phyloP scores from a whole-genome alignment of 768 basidiomycete genomes.

The Naematelia encephala region DNA sequence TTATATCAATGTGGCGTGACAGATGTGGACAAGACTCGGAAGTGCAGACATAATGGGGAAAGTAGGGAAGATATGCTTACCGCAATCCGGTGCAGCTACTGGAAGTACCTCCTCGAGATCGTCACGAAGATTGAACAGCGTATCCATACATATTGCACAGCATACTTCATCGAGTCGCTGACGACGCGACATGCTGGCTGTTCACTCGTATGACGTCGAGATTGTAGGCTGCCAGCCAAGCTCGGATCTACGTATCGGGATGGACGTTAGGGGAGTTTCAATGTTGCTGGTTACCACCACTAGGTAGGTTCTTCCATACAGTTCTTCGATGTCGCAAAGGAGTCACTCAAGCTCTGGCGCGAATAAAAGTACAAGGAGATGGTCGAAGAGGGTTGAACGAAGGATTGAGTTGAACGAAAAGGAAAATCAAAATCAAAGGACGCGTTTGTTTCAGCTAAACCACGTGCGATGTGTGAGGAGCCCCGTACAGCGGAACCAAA shows the following conservation, averaged over 20 bases:
- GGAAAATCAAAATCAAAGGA: not conserved
- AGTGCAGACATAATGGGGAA: not conserved
- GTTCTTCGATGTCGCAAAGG: too few species aligned
- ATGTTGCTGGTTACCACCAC: too few species aligned
- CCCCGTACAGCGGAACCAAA: conserved; percentile 2
- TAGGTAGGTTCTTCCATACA: too few species aligned
- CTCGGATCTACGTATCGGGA: too few species aligned
- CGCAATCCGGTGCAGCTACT: conserved; percentile 33
- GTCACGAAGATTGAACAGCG: conserved; percentile 29
- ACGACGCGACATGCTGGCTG: conserved; percentile 9
- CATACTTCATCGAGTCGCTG: conserved; percentile 23
- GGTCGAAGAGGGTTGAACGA: conserved; percentile 3
- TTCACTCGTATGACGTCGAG: too few species aligned
- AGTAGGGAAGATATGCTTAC: conserved; percentile 24
- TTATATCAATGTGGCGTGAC: not conserved
- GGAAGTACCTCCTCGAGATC: conserved; percentile 33
- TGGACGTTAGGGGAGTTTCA: too few species aligned
- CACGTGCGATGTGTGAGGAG: not conserved
- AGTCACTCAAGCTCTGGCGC: too few species aligned
- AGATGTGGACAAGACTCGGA: not conserved
- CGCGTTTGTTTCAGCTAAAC: not conserved
- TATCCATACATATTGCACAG: conserved; percentile 41
- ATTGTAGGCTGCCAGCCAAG: too few species aligned
- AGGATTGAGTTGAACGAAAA: not conserved
- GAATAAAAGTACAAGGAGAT: too few species aligned